Percentiles rank a stretch among this genome's conserved stretches.
Conservation (phyloP, 2,329 filamentous ascomycete genomes). For the Escovopsis weberi region DNA sequence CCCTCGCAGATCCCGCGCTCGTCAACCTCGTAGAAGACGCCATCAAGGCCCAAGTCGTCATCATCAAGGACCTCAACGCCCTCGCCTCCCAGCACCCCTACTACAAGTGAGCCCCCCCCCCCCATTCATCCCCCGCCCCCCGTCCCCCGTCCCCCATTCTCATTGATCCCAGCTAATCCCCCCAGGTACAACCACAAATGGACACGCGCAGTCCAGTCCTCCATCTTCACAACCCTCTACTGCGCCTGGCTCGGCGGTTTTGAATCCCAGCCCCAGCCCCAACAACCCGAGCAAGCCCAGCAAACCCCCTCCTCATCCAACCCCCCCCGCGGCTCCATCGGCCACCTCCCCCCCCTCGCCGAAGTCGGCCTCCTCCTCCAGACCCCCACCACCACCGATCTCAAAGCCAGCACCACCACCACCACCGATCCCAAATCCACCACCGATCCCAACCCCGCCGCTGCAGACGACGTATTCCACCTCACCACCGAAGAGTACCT, state of each 20-base stretch:
- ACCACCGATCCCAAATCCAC: slow-evolving; percentile 67
- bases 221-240: slow-evolving; percentile 44
- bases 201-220: slow-evolving; percentile 70
- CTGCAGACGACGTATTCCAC: too few species aligned
- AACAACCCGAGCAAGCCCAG: slow-evolving; percentile 25
- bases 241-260: slow-evolving; percentile 70
- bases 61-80: slow-evolving; percentile 52
- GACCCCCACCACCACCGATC: slow-evolving; percentile 1
- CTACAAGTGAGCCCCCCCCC: slow-evolving; percentile 54
- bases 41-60: slow-evolving; percentile 58
- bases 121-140: not conserved
- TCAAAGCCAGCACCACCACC: too few species aligned
- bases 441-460: slow-evolving; percentile 49
- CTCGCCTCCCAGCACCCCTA: slow-evolving; percentile 80
- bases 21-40: slow-evolving; percentile 55
- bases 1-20: slow-evolving; percentile 41
- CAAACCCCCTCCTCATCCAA: slow-evolving; percentile 30
- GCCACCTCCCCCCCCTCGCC: slow-evolving; percentile 69
- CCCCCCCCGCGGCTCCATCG: slow-evolving; percentile 24
- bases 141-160: slow-evolving; percentile 7
- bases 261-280: slow-evolving; percentile 27
- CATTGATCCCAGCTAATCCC: not conserved
- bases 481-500: slow-evolving; percentile 96
- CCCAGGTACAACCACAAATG: slow-evolving; percentile 67
- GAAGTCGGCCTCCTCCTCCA: slow-evolving; percentile 68